These are phyloP conservation scores for Boletellus emodensis DNA, from an alignment of 768 basidiomycete species.

Conservation along the genomic window DNA sequence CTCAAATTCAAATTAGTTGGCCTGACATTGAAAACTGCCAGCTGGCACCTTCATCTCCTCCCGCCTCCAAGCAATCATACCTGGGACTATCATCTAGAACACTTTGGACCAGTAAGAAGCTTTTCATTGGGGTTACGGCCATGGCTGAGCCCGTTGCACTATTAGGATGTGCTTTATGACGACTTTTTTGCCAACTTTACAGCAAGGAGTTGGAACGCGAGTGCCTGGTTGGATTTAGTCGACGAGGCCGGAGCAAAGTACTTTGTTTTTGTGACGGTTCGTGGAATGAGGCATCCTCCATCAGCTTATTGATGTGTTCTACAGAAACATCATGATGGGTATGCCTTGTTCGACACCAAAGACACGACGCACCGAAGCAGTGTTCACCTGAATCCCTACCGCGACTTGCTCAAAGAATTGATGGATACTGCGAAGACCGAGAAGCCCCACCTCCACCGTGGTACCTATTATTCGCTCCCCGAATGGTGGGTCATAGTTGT, in stretches of 20 bases:
- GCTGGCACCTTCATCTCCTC: slow-evolving; percentile 39
- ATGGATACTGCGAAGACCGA: slow-evolving; percentile 46
- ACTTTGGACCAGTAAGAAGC: slow-evolving; percentile 40
- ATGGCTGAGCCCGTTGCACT: not conserved
- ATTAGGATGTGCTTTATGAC: slow-evolving; percentile 48
- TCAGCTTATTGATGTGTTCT: not conserved
- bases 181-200: slow-evolving; percentile 56
- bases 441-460: slow-evolving; percentile 49
- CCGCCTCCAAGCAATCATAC: slow-evolving; percentile 36
- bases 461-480: slow-evolving; percentile 55
- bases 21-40: slow-evolving; percentile 10
- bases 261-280: slow-evolving; percentile 52
- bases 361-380: slow-evolving; percentile 50
- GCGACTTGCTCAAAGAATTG: slow-evolving; percentile 50
- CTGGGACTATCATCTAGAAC: slow-evolving; percentile 47
- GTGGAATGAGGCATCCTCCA: slow-evolving; percentile 11
- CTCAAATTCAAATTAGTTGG: not conserved
- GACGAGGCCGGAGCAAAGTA: slow-evolving; percentile 58
- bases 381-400: slow-evolving; percentile 45
- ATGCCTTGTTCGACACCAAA: slow-evolving; percentile 51
- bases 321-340: slow-evolving; percentile 64
- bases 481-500: slow-evolving; percentile 39
- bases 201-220: slow-evolving; percentile 50
- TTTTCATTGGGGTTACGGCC: not conserved
- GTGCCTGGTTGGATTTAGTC: slow-evolving; percentile 52